These are phyloP conservation scores for bread wheat (Triticum aestivum) DNA, from an alignment of 176 grass and related monocot genomes.

Conservation along the genomic window IWGSC_CS_RefSeq_v2.1 NC_057814.1:47298601-47299100, in stretches of 20 bases:
- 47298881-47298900: neutral
- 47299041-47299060: constrained; percentile 54
- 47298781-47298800: neutral
- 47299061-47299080: constrained; percentile 30
- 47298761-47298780: neutral
- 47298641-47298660: neutral
- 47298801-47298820: constrained; percentile 17
- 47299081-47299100: constrained; percentile 18
- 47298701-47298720: neutral
- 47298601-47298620: constrained; percentile 17
- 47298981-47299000: constrained; percentile 53
- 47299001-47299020: constrained; percentile 55
- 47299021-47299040: constrained; percentile 50
- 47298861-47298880: neutral
- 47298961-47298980: constrained; percentile 50
- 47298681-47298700: no score
- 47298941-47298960: constrained; percentile 51
- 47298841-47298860: constrained; percentile 20
- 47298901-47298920: no score
- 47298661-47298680: no score
- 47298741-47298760: neutral
- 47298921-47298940: neutral
- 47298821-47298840: constrained; percentile 16
- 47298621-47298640: constrained; percentile 39
- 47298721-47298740: neutral